Evolutionary conservation across 768 basidiomycete genomes (phyloP).

Genomic region (Psilocybe azurescens): DNA sequence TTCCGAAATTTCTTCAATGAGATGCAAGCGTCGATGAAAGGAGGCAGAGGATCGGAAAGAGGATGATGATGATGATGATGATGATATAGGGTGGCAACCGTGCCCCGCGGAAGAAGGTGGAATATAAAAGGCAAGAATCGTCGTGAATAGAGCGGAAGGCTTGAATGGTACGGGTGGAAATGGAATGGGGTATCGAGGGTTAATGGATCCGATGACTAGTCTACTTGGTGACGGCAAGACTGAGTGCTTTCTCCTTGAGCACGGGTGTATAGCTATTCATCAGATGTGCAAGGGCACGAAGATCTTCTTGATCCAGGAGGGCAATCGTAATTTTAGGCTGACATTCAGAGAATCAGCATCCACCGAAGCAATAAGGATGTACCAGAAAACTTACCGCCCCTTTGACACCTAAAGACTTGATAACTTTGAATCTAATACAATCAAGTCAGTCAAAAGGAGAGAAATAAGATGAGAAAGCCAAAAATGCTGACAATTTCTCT

Average conservation of each 20-base stretch:
- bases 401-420: slow-evolving; percentile 86
- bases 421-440: slow-evolving; percentile 48
- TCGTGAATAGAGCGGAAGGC: neutral
- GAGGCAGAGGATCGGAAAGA: neutral
- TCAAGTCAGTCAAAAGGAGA: neutral
- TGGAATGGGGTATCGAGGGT: neutral
- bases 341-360: slow-evolving; percentile 2
- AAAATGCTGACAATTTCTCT: slow-evolving; percentile 67
- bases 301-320: slow-evolving; percentile 84
- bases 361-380: neutral
- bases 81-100: neutral
- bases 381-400: slow-evolving; percentile 59
- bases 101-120: neutral
- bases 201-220: neutral
- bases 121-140: neutral
- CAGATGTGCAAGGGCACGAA: slow-evolving; percentile 81
- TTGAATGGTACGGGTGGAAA: neutral
- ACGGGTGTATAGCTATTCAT: slow-evolving; percentile 87
- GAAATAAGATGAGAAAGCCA: slow-evolving; percentile 8
- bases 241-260: slow-evolving; percentile 76
- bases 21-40: neutral
- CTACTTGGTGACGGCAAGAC: slow-evolving; percentile 36
- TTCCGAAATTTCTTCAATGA: neutral
- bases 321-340: slow-evolving; percentile 87
- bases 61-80: neutral